Base-by-base conservation (phyloP, 192 early-diverging fungal species). In the Mortierella hygrophila region DNA sequence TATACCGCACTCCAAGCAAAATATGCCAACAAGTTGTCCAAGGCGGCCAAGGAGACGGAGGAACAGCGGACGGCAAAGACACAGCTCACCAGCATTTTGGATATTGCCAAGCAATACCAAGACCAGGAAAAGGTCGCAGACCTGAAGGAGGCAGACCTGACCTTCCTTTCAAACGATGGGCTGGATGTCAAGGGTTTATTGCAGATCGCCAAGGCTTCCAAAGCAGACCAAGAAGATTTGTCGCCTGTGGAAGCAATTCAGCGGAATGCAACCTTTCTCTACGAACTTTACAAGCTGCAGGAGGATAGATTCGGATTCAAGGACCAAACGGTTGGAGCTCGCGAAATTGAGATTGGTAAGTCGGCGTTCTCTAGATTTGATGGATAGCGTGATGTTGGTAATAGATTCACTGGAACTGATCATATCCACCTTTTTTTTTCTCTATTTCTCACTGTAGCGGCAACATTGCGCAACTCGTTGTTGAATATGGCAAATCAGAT, bases 281-380 rank as follows among this genome's bases (percentile, higher is more conserved):
- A 73, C 38, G 78, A 89, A 16, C 57, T 92, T 21, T 65, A 88
- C n/a, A 68, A 76, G 60, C 40, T 89, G 35, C 92, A 92, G 72
- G 88, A 92, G 29, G 85, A 89, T 52, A 75, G 92, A 57, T 92
- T 92, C 72, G 74, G 70, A 35, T 81, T 74, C 29, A 82, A 83
- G 60, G 75, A 88, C 75, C 81, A 87, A n/a, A 83, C 79, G 4
- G 70, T 88, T 41, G 68, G 78, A n/a, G 49, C 52, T 63, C 80
- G 85, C 40, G 90, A 91, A 68, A 72, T 68, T 44, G 88, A 90
- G 47, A 82, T 89, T 37, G 90, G 91, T 91, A 90, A 78, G 75
- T 37, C 18, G 4, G 41, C 1, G n/a, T 23, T 13, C 47, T 52
- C 20, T 18, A 15, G 49, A 21, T 26, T 44, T 7, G 10, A 42